Percentiles rank a stretch among this genome's conserved stretches.
These are phyloP conservation scores for Dovyalis caffra DNA, from an alignment of 345 rosid genomes.

Conservation along the genomic window DNA sequence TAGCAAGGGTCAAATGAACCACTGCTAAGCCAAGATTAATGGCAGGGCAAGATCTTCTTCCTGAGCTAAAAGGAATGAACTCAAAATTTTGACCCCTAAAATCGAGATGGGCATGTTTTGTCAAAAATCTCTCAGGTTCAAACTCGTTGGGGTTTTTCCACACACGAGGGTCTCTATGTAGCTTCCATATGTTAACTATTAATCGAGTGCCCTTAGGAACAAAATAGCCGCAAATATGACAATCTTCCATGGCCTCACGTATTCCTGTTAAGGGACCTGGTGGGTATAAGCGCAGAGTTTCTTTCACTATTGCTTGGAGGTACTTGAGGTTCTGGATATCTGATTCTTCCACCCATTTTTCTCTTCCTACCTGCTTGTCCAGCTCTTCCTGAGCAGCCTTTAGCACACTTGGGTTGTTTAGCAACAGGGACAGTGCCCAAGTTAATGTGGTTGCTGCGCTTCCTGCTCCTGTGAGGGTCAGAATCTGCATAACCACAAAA, in stretches of 20 bases:
- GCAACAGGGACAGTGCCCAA: slow-evolving; percentile 49
- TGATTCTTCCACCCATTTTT: slow-evolving; percentile 52
- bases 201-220: slow-evolving; percentile 35
- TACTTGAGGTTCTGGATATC: slow-evolving; percentile 45
- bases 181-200: slow-evolving; percentile 35
- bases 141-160: slow-evolving; percentile 36
- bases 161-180: slow-evolving; percentile 37
- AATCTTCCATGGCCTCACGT: slow-evolving; percentile 40
- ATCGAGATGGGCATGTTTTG: slow-evolving; percentile 20
- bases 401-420: slow-evolving; percentile 40
- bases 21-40: slow-evolving; percentile 14
- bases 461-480: slow-evolving; percentile 54
- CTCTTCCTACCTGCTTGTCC: slow-evolving; percentile 41
- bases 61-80: slow-evolving; percentile 30
- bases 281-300: slow-evolving; percentile 41
- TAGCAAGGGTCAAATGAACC: slow-evolving; percentile 22
- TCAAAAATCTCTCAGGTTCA: slow-evolving; percentile 32
- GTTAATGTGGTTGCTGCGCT: slow-evolving; percentile 40
- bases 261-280: slow-evolving; percentile 33
- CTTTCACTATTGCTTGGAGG: slow-evolving; percentile 60
- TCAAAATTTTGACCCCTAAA: slow-evolving; percentile 23
- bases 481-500: not conserved
- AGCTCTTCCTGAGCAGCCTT: slow-evolving; percentile 55
- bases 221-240: slow-evolving; percentile 21
- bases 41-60: slow-evolving; percentile 36